Base-by-base conservation (phyloP, 2,329 filamentous ascomycete species). In the Alternaria brassicae region DNA sequence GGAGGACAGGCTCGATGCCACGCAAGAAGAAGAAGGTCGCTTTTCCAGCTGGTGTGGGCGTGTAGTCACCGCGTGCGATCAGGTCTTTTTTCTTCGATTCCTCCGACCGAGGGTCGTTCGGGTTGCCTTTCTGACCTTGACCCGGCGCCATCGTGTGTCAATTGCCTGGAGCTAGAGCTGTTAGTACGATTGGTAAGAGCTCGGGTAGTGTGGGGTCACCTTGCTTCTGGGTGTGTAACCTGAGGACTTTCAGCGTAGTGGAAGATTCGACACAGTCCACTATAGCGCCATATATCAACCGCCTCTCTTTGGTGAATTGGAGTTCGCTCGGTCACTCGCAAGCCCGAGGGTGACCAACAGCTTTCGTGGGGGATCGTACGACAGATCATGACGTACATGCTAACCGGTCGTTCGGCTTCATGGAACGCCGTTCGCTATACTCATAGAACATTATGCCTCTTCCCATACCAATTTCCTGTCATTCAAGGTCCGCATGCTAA, bases 1-100 rank as follows among this genome's bases (percentile, higher is more conserved):
- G 82, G 4, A 85, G 66, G 55, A 80, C 72, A 1, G 80, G 77
- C 60, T 84, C 82, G 25, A 82, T 71, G 17, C 79, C 71, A 63
- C 85, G 82, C 9, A 81, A 72, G 57, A 81, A 76, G 63, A 82
- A 73, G 72, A 84, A 84, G 59, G 75, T 37, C 4, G 72, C 62
- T 48, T 71, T 77, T 30, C 82, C 81, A 6, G 75, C 41, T 7
- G 77, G 76, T 6, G 78, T 79, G 10, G 77, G 61, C 13, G 74
- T 70, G 58, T 81, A 77, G 64, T 76, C 74, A 52, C 81, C 81
- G 32, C 81, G 79, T 2, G 72, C 66, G 45, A 80, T 78, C 39
- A 82, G 71, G 51, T 79, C 76, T 27, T 53, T 62, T 42, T 68
- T 69, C 57, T 74, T 77, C 5, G 71, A 65, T 7, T 45, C 72